Evolutionary conservation across 1,139 yeast genomes (phyloP), one percentile per base, ranked within the genome.

Genomic region (Yamadazyma buinensis): DNA sequence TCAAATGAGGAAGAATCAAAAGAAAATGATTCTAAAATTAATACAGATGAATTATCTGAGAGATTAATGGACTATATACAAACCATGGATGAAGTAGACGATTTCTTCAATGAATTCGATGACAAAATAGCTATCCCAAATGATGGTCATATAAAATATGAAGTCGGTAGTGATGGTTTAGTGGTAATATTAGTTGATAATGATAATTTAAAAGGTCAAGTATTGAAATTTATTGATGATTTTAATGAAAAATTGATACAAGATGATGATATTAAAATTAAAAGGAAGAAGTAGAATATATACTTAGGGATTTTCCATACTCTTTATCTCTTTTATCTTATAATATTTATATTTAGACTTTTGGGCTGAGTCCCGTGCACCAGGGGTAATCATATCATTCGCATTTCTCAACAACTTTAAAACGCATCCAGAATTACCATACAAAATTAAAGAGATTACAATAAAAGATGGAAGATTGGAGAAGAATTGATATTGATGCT

Each of bases 401-500:
- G 28, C 25, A 23, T 13, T 13, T 25, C 19, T 15, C 27, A 25
- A 13, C 27, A 25, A 17, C n/a, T n/a, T n/a, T n/a, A n/a, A n/a
- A n/a, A n/a, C n/a, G n/a, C n/a, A n/a, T n/a, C n/a, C n/a, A n/a
- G n/a, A n/a, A n/a, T n/a, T n/a, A n/a, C n/a, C n/a, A n/a, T n/a
- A n/a, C n/a, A n/a, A n/a, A n/a, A n/a, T n/a, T n/a, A n/a, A n/a
- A n/a, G n/a, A n/a, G n/a, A n/a, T n/a, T n/a, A n/a, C n/a, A 5
- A 17, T 17, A 17, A 17, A 38, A 35, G 38, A 64, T 64, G 69
- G 67, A 61, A 39, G 68, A 71, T 53, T 63, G 77, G 77, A 74
- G 98, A 74, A 79, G 90, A 72, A 85, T 90, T 49, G 96, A 92
- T 57, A 80, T 92, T 39, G 97, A 92, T 60, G 86, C 88, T 17